phyloP scores from a whole-genome alignment of 2,329 filamentous ascomycete species.

The Neonectria hederae region DNA sequence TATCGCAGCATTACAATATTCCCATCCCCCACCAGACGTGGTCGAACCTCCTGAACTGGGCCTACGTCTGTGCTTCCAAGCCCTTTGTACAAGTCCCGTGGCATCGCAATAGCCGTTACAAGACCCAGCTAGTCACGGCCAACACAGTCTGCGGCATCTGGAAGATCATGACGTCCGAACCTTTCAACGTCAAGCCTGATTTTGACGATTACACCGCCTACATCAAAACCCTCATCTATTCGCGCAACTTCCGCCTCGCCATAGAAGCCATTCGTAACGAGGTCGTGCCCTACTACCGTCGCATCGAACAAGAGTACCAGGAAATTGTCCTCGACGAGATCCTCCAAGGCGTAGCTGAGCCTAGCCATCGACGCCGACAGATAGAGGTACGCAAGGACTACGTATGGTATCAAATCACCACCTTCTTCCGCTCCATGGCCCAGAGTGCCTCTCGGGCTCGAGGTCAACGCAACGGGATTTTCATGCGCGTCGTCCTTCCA shows the following conservation, averaged over 20 bases:
- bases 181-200: constrained; percentile 65
- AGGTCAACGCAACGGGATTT: constrained; percentile 34
- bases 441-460: constrained; percentile 35
- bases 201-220: constrained; percentile 64
- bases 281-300: constrained; percentile 52
- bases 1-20: constrained; percentile 69
- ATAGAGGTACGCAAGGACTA: constrained; percentile 47
- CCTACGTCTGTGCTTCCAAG: constrained; percentile 64
- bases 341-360: constrained; percentile 34
- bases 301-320: constrained; percentile 38
- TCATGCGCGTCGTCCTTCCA: constrained; percentile 41
- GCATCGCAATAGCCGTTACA: constrained; percentile 43
- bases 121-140: constrained; percentile 48
- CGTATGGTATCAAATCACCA: constrained; percentile 44
- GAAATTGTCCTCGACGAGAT: constrained; percentile 47
- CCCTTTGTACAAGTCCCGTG: constrained; percentile 49
- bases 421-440: constrained; percentile 43
- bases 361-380: constrained; percentile 40
- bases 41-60: constrained; percentile 74
- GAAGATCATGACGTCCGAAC: constrained; percentile 66
- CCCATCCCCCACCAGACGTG: constrained; percentile 67
- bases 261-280: constrained; percentile 51
- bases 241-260: constrained; percentile 43
- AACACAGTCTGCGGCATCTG: constrained; percentile 64
- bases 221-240: constrained; percentile 51